Evolutionary conservation across 805 yeast genomes (phyloP), one percentile per base, ranked within the genome.

Genomic region (Saturnispora quitensis): DNA sequence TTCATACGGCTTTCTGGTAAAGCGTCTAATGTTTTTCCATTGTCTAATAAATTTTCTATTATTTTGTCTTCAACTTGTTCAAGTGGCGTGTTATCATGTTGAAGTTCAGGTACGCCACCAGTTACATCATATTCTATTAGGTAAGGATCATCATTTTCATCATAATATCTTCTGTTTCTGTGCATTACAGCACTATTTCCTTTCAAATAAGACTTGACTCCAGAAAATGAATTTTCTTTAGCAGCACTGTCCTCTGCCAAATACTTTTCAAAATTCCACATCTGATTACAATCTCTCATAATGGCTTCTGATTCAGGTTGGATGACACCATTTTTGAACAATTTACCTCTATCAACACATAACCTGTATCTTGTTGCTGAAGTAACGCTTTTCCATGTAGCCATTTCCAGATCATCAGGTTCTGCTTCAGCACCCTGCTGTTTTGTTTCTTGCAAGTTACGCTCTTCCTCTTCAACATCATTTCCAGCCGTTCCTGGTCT

Each of bases 381-480:
- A 0, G 93, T 89, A 40, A 83, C 67, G n/a, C 78, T 78, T 58
- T 85, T 84, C 97, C 97, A 90, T 1, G 87, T 80, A 50, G 84
- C 84, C 45, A 82, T 68, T 60, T 89, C 96, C 35, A 86, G 74
- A 61, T 87, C 96, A 28, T 62, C 68, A 2, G 52, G 45, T 22
- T 54, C 68, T 28, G 52, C 62, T 31, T 58, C 55, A 7, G 53
- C 51, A 35, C 60, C 62, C 34, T 17, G 62, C 17, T 35, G 53
- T 27, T 35, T 44, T 31, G 20, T 18, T 35, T 31, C 46, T 24
- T 38, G 51, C 27, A 33, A 42, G 24, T 50, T 56, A 33, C 53
- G 47, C 18, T 51, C 55, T 10, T 60, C 60, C 38, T 62, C 69
- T 5, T 60, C 70, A 31, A 60, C 66, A 20, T 49, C 51, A 20